Base-by-base conservation (phyloP, 805 yeast genomes). In the Jamesozyma jinghongensis region DNA sequence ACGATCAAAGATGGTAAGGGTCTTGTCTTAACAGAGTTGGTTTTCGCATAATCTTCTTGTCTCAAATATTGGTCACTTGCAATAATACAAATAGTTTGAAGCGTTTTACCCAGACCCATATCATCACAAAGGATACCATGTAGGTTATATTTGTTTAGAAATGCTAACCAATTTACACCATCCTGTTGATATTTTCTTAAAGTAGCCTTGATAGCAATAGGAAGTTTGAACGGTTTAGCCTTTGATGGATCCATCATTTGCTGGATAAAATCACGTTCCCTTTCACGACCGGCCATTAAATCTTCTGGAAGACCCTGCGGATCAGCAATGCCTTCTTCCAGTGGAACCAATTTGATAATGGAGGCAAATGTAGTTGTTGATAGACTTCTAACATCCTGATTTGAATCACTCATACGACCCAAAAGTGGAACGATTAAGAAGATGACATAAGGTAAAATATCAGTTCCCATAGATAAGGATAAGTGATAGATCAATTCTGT, bases 81-180 rank as follows among this genome's bases (percentile, higher is more conserved):
- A 40, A 92, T 87, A 50, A 94, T 90, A 65, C 98, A 92, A 55
- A 92, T 88, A 0, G 98, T 88, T 63, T 92, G 99, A 45, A 92
- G 70, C 0, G 99, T 92, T 60, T 92, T 92, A 39, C 99, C 99
- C 25, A 92, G 71, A 5, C 99, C 99, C 99, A 92, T 92, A 77
- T 92, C 99, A 61, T 92, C 99, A 76, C 98, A 92, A 37, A 92
- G 69, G 54, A 92, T 90, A 40, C 99, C 99, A 65, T 92, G 99
- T 40, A 92, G 68, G 61, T 90, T 95, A 58, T 92, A 92, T 54
- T 85, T 85, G 66, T 92, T 92, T 54, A 92, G 71, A 57, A 92
- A 92, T 7, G 95, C 95, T 40, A 92, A 70, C 99, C 99, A 92
- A 59, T 90, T 92, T 30, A 92, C 94, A 62, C 99, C 99, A 45